Conservation (phyloP, 2,329 filamentous ascomycete genomes). For the Alternaria atra region DNA sequence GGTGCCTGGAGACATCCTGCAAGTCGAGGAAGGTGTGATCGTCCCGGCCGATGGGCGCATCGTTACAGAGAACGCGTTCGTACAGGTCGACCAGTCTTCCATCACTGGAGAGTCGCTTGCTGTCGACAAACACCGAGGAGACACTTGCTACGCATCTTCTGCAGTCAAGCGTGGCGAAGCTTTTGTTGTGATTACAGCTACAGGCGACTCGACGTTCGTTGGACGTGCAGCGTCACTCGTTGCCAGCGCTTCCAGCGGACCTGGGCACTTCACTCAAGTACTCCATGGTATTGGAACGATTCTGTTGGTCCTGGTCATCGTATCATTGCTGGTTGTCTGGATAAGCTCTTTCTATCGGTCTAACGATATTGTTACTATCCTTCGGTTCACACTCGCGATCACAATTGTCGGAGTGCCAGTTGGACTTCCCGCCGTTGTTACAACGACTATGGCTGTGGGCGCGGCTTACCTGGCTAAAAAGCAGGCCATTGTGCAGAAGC, state of each 20-base stretch:
- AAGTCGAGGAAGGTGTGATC: constrained; percentile 90
- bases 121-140: constrained; percentile 85
- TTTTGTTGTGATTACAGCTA: constrained; percentile 82
- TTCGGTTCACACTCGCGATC: constrained; percentile 86
- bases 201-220: constrained; percentile 90
- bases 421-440: constrained; percentile 91
- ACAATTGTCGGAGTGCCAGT: constrained; percentile 93
- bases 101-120: constrained; percentile 93
- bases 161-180: constrained; percentile 90
- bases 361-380: constrained; percentile 79
- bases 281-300: constrained; percentile 86
- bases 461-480: constrained; percentile 91
- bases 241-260: constrained; percentile 75
- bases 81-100: constrained; percentile 90
- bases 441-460: constrained; percentile 94
- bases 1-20: constrained; percentile 88
- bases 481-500: constrained; percentile 92
- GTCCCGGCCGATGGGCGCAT: constrained; percentile 89
- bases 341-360: constrained; percentile 87
- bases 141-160: constrained; percentile 85
- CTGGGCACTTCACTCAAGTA: constrained; percentile 90
- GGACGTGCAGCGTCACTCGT: constrained; percentile 88
- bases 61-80: constrained; percentile 82
- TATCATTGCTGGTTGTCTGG: constrained; percentile 85
- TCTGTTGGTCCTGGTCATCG: constrained; percentile 79